Evolutionary conservation across 495 filamentous ascomycete species (phyloP).

Genomic region (Lophium mytilinum): DNA sequence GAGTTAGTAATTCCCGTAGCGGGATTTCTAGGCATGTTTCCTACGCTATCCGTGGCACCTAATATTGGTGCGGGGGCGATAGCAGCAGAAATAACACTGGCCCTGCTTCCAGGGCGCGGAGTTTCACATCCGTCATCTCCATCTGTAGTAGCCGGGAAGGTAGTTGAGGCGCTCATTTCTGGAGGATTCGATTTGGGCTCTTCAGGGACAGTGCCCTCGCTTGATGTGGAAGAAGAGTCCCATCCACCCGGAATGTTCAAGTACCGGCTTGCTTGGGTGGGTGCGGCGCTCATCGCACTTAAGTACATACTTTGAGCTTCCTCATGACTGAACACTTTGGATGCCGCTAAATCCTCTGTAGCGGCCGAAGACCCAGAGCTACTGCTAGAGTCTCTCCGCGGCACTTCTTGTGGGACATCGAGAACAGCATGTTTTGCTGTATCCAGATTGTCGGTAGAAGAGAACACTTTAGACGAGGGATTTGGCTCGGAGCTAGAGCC

Average conservation of each 20-base stretch:
- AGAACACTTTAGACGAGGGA: background rate
- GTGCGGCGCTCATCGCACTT: constrained; percentile 51
- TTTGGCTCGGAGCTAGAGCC: background rate
- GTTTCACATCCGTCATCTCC: constrained; percentile 21
- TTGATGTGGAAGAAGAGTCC: constrained; percentile 19
- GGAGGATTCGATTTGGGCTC: constrained; percentile 3
- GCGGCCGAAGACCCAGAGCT: background rate
- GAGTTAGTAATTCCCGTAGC: background rate
- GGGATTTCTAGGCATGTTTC: background rate
- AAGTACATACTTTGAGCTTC: constrained; percentile 97
- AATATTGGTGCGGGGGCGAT: background rate
- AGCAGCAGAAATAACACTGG: constrained; percentile 5
- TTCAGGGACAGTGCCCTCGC: constrained; percentile 17
- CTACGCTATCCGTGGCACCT: background rate
- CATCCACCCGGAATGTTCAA: constrained; percentile 30
- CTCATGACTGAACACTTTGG: constrained; percentile 77
- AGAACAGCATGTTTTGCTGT: background rate
- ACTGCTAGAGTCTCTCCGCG: background rate
- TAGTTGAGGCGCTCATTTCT: constrained; percentile 14
- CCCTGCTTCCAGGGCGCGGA: constrained; percentile 23
- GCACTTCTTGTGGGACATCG: background rate
- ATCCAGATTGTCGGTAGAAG: constrained; percentile 14
- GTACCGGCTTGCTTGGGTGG: constrained; percentile 1
- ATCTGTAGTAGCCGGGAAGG: constrained; percentile 4
- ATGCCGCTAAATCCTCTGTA: constrained; percentile 47